These are phyloP conservation scores for Trypethelium eluteriae DNA, from an alignment of 495 filamentous ascomycete species.

Conservation along the genomic window DNA sequence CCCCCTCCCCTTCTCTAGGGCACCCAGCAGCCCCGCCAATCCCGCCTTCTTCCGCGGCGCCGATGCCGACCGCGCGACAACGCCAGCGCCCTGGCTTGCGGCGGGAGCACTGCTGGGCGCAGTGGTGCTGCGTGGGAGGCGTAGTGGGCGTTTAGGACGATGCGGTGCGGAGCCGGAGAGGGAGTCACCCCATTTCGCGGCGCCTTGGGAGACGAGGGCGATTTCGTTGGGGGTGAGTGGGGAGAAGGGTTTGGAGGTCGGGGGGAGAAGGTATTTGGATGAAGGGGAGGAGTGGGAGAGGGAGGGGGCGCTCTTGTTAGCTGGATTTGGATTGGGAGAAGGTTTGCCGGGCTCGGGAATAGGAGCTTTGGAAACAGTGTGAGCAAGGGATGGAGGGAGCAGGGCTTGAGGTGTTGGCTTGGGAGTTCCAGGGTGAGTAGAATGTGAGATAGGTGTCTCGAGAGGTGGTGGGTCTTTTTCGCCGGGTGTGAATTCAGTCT, in stretches of 20 bases:
- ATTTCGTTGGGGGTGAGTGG: background rate
- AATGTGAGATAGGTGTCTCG: too few relatives aligned
- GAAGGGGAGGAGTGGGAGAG: background rate
- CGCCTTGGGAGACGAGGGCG: background rate
- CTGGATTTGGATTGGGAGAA: background rate
- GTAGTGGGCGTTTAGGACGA: background rate
- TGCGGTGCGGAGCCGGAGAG: background rate
- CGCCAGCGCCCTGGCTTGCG: background rate
- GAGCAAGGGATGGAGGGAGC: background rate
- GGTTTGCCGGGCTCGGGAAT: too few relatives aligned
- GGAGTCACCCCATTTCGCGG: constrained; percentile 12
- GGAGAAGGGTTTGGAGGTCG: background rate
- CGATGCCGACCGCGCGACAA: background rate
- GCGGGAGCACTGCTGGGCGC: background rate
- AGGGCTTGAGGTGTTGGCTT: background rate
- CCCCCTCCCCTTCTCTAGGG: background rate
- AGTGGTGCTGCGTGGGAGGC: background rate
- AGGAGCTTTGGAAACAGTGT: background rate
- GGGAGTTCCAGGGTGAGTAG: background rate
- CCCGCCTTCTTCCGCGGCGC: background rate
- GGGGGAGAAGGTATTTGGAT: background rate
- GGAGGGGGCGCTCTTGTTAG: background rate
- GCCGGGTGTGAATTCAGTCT: background rate
- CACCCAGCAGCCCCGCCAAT: background rate
- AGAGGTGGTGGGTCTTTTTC: background rate